Evolutionary conservation across 2,329 filamentous ascomycete genomes (phyloP).

Genomic region (Fusarium succisae): DNA sequence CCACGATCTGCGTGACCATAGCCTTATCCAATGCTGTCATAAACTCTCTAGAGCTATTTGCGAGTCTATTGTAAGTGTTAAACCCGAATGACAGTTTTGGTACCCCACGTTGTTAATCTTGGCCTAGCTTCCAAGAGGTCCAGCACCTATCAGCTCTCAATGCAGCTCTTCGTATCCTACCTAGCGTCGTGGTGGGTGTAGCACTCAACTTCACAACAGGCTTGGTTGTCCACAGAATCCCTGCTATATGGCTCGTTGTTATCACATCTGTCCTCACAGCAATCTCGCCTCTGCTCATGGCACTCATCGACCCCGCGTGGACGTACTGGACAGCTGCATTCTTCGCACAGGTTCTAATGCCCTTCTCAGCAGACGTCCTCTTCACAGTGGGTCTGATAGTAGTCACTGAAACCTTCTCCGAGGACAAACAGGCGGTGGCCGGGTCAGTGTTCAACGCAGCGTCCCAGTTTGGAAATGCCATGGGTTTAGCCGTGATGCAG

Average conservation of each 20-base stretch:
- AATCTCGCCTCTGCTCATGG: constrained; percentile 63
- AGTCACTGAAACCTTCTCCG: constrained; percentile 63
- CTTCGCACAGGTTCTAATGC: constrained; percentile 53
- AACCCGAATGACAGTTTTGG: not conserved
- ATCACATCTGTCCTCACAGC: constrained; percentile 54
- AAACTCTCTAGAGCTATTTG: constrained; percentile 58
- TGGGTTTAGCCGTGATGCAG: constrained; percentile 59
- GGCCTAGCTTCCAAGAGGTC: constrained; percentile 58
- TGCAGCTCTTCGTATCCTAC: constrained; percentile 55
- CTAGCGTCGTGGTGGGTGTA: constrained; percentile 55
- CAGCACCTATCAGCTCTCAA: constrained; percentile 56
- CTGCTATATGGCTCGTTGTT: constrained; percentile 51
- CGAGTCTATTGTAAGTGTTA: constrained; percentile 58
- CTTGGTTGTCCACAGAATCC: constrained; percentile 55
- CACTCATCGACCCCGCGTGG: constrained; percentile 56
- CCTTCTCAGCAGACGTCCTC: constrained; percentile 57
- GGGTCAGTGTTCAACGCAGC: constrained; percentile 70
- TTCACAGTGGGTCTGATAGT: constrained; percentile 66
- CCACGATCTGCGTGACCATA: constrained; percentile 62
- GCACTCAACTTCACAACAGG: constrained; percentile 56
- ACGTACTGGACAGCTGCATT: constrained; percentile 62
- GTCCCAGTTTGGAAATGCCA: constrained; percentile 62
- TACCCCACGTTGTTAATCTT: not conserved
- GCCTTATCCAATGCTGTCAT: constrained; percentile 56
- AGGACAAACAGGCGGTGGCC: constrained; percentile 66